Evolutionary conservation across 2,329 filamentous ascomycete genomes (phyloP), one percentile per base, ranked within the genome.

Genomic region (Knufia fluminis): DNA sequence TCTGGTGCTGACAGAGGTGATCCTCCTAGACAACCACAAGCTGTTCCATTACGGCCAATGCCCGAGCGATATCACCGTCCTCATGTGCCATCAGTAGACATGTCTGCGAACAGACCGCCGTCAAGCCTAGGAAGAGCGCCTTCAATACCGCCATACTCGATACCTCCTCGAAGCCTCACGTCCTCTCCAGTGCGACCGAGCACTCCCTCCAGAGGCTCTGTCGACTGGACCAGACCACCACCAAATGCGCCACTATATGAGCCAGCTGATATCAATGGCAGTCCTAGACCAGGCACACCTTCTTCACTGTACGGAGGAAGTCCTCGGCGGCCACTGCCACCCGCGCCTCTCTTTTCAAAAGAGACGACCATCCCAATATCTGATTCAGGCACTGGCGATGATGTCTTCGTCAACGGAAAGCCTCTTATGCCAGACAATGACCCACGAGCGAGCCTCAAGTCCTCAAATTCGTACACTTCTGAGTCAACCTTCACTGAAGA

Each of bases 281-380:
- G 80, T 54, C 90, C 92, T 4, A 74, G 92, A 51, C 91, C 92
- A 1, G 91, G 91, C 3, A 96, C 91, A 0, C 89, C 91, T 1
- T 89, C 89, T 0, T 91, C 88, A 1, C 78, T 82, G 64, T 96
- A 97, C 64, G 86, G 89, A 17, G 86, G 89, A 2, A 94, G 88
- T 62, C 87, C 90, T 9, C 80, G 88, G 58, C 78, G 91, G 49
- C 91, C 91, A 2, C 73, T 97, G 26, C 92, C 92, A 2, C 88
- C 89, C 0, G 87, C 89, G 24, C 92, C 92, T 3, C 72, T 95
- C 7, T 97, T 95, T 62, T 53, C 57, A 14, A 51, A 39, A 17
- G 75, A 74, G 19, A 80, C 86, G 52, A 85, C 85, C 0, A 80
- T 85, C 38, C 78, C 79, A 7, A 90, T 94, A 44, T 82, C 71